A percentile compares a stretch with the other conserved stretches of the same genome.
phyloP scores from a whole-genome alignment of 2,329 filamentous ascomycete species.

The Ceratocystis colombiana region DNA sequence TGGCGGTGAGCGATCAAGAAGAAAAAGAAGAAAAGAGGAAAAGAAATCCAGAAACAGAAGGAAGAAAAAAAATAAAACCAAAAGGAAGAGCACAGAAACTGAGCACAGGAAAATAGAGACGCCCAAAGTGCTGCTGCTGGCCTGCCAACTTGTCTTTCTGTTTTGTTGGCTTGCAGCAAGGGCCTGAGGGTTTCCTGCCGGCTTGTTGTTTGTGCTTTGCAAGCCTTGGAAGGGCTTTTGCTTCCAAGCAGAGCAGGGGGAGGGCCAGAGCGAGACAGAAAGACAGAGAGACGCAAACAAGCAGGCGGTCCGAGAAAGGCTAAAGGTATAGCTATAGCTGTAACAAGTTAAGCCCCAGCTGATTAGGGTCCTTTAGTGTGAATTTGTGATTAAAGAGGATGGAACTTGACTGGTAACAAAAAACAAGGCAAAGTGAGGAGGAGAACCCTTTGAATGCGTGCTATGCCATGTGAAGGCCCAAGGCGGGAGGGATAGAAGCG shows the following conservation, averaged over 20 bases:
- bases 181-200: background rate
- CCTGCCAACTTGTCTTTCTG: no score
- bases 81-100: conserved; percentile 16
- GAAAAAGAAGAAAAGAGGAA: conserved; percentile 15
- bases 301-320: background rate
- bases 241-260: background rate
- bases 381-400: background rate
- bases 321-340: no score
- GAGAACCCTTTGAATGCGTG: background rate
- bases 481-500: background rate
- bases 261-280: background rate
- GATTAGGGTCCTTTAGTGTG: background rate
- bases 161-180: background rate
- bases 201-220: background rate
- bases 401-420: background rate
- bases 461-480: background rate
- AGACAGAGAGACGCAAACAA: background rate
- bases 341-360: no score
- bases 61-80: conserved; percentile 18
- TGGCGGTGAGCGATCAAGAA: conserved; percentile 21
- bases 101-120: conserved; percentile 7
- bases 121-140: background rate
- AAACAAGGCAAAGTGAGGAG: background rate
- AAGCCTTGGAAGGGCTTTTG: background rate
- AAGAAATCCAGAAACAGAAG: conserved; percentile 5